These are phyloP conservation scores for Coemansia asiatica DNA, from an alignment of 192 early-diverging fungal species.

Conservation along the genomic window DNA sequence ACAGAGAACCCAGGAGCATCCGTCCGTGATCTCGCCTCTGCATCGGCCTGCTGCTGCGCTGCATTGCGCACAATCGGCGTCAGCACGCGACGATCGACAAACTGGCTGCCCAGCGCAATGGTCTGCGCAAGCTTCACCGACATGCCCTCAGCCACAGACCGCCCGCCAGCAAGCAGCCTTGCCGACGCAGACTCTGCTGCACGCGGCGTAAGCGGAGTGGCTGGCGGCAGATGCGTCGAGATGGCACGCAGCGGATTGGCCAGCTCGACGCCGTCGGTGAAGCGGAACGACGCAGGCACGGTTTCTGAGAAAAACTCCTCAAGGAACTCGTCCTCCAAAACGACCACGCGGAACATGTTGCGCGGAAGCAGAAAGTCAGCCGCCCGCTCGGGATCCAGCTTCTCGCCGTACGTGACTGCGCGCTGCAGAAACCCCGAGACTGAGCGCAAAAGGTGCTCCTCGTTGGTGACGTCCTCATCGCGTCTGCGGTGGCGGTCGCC, in stretches of 20 bases:
- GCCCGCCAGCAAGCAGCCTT: constrained; percentile 31
- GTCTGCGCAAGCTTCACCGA: constrained; percentile 46
- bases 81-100: constrained; percentile 44
- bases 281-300: constrained; percentile 47
- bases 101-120: constrained; percentile 51
- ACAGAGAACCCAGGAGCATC: background rate
- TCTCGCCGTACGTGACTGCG: constrained; percentile 19
- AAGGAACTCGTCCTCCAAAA: constrained; percentile 84
- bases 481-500: constrained; percentile 1
- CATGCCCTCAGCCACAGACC: constrained; percentile 44
- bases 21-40: background rate
- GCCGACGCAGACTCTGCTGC: constrained; percentile 18
- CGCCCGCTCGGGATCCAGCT: background rate
- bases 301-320: constrained; percentile 75
- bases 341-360: constrained; percentile 72
- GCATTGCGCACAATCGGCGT: constrained; percentile 42
- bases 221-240: constrained; percentile 34
- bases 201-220: constrained; percentile 34
- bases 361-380: constrained; percentile 34
- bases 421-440: constrained; percentile 44
- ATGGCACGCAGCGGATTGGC: constrained; percentile 47
- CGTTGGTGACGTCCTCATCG: constrained; percentile 35
- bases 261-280: constrained; percentile 52
- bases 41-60: constrained; percentile 8
- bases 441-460: constrained; percentile 50